Conservation (phyloP, 2,329 filamentous ascomycete genomes). For the Blastomyces gilchristii region DNA sequence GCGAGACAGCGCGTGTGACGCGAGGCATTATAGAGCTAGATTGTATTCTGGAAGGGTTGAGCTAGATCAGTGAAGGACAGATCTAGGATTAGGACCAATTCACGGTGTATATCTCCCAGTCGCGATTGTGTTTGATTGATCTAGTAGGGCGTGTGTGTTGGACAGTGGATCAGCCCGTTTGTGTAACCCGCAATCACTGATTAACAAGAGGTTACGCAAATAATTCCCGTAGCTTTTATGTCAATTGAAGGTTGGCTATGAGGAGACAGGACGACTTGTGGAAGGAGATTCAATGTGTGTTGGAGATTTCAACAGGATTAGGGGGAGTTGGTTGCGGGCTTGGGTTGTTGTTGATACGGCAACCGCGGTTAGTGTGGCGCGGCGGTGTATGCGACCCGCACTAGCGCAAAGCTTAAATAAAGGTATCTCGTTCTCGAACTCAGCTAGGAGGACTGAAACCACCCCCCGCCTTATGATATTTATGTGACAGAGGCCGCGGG, state of each 20-base stretch:
- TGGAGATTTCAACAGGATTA: neutral
- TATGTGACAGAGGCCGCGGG: too few relatives aligned
- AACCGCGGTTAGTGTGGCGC: neutral
- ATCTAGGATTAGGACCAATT: neutral
- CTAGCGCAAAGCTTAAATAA: neutral
- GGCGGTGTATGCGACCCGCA: neutral
- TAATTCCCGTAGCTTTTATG: neutral
- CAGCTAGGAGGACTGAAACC: neutral
- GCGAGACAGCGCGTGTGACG: conserved; percentile 17
- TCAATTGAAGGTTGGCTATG: too few relatives aligned
- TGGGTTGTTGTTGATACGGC: neutral
- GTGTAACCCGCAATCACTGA: neutral
- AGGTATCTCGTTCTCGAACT: neutral
- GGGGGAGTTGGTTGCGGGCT: neutral
- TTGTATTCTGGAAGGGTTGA: neutral
- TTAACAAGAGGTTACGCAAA: neutral
- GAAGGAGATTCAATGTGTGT: neutral
- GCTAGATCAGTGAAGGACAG: neutral
- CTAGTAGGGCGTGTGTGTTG: neutral
- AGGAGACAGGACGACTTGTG: neutral
- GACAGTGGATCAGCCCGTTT: neutral
- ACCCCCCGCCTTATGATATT: neutral
- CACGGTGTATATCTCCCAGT: neutral
- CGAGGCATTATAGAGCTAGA: conserved; percentile 13
- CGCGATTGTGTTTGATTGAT: neutral